phyloP scores from a whole-genome alignment of 2,329 filamentous ascomycete genomes.

The Fusarium virguliforme region DNA sequence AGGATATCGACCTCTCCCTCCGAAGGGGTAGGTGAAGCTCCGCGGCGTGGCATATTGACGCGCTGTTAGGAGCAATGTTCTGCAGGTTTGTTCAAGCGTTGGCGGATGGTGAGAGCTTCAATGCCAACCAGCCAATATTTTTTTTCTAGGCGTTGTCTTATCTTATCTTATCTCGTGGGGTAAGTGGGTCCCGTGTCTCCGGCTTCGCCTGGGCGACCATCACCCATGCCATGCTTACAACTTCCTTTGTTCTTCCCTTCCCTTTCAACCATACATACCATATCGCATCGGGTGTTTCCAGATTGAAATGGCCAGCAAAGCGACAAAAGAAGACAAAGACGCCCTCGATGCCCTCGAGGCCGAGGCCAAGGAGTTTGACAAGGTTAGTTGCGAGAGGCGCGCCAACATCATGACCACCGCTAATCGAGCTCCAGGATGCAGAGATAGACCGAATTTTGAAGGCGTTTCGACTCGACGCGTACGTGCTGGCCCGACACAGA shows the following conservation, averaged over 20 bases:
- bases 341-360: slow-evolving; percentile 85
- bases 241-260: slow-evolving; percentile 14
- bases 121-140: slow-evolving; percentile 51
- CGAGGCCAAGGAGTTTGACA: slow-evolving; percentile 92
- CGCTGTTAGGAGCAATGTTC: slow-evolving; percentile 23
- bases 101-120: slow-evolving; percentile 29
- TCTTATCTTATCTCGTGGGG: slow-evolving; percentile 62
- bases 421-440: slow-evolving; percentile 75
- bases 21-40: slow-evolving; percentile 85
- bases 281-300: not conserved
- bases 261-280: slow-evolving; percentile 17
- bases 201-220: slow-evolving; percentile 18
- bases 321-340: slow-evolving; percentile 75
- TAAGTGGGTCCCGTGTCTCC: slow-evolving; percentile 41
- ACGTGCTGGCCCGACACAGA: slow-evolving; percentile 44
- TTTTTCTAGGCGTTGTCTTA: slow-evolving; percentile 53
- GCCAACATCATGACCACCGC: slow-evolving; percentile 25
- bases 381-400: slow-evolving; percentile 68
- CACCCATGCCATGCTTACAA: slow-evolving; percentile 20
- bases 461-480: slow-evolving; percentile 83
- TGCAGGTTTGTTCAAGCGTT: slow-evolving; percentile 24
- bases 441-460: slow-evolving; percentile 96
- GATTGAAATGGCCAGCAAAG: slow-evolving; percentile 57
- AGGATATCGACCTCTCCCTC: slow-evolving; percentile 95
- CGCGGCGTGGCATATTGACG: slow-evolving; percentile 77